Base-by-base conservation (phyloP, 495 filamentous ascomycete genomes). In the Xylaria cubensis region DNA sequence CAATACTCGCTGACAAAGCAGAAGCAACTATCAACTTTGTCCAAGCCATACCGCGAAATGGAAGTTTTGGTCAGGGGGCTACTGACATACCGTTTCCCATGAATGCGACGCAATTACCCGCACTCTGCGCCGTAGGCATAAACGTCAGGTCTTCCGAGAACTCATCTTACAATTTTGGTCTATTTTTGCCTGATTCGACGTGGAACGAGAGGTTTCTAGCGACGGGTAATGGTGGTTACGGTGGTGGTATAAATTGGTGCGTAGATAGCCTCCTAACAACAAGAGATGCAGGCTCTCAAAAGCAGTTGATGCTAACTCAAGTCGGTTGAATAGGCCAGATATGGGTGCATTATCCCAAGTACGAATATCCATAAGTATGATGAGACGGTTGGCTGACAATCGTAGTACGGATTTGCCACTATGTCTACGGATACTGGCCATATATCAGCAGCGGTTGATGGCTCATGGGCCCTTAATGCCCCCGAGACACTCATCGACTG, bases 341-440 rank as follows among this genome's bases (percentile, higher is more conserved):
- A 77, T 77, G 75, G 75, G 73, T 6, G 68, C 42, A 8, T 64
- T 74, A 36, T 75, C 75, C 1, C 75, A 75, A 39, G 75, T 77
- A 72, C 24, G 62, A 26, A 13, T 10, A 2, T 32, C 13, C 21
- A 7, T 15, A n/a, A 15, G 17, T 9, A 21, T n/a, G 0, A 19
- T 41, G 32, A 26, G 1, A 44, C 36, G 7, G 1, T 6, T 24
- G 9, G 7, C 12, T 7, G 13, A 29, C 24, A 13, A 19, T 46
- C 39, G 44, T 26, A 77, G 67, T 85, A 85, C 61, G 87, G 87
- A 61, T 88, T 89, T 73, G 87, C 88, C 12, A 77, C 83, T 9
- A 81, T 89, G 70, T 86, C 85, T 1, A 89, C 87, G 0, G 84
- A 90, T 72, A 86, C 84, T 9, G 89, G 88, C 1, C 88, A 91